Conservation (phyloP, 805 yeast genomes). For the Starmerella potacharoeniae region DNA sequence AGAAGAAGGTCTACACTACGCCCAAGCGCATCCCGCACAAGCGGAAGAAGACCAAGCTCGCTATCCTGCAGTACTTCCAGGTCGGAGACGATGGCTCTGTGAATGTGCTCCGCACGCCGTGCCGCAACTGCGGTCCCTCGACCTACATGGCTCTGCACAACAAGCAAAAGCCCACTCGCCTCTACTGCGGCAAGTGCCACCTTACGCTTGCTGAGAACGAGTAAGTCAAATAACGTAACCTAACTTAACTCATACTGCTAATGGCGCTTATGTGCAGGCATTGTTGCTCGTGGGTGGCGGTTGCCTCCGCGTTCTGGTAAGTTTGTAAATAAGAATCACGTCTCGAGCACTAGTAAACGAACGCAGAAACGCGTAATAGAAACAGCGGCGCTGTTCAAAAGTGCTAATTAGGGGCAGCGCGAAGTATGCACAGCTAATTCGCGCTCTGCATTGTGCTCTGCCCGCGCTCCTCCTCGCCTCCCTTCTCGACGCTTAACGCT, state of each 20-base stretch:
- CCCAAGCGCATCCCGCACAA: constrained; percentile 99
- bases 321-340: too few relatives aligned
- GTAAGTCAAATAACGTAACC: constrained; percentile 7
- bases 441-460: too few relatives aligned
- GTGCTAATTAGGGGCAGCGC: too few relatives aligned
- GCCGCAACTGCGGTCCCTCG: constrained; percentile 98
- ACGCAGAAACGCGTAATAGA: too few relatives aligned
- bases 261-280: not conserved
- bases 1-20: constrained; percentile 99
- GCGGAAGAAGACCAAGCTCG: constrained; percentile 98
- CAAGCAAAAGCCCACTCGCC: constrained; percentile 89
- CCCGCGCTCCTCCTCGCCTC: too few relatives aligned
- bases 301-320: too few relatives aligned
- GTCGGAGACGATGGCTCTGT: constrained; percentile 98
- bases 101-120: constrained; percentile 97
- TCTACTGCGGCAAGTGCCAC: constrained; percentile 99
- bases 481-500: not conserved
- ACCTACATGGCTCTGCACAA: constrained; percentile 88
- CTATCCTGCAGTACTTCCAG: constrained; percentile 98
- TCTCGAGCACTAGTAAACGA: too few relatives aligned
- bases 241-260: constrained; percentile 7
- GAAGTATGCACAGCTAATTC: too few relatives aligned
- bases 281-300: too few relatives aligned
- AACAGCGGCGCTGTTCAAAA: too few relatives aligned
- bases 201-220: constrained; percentile 45